A percentile compares a stretch with the other conserved stretches of the same genome.
phyloP scores from a whole-genome alignment of 768 basidiomycete species.

The Mycena latifolia region DNA sequence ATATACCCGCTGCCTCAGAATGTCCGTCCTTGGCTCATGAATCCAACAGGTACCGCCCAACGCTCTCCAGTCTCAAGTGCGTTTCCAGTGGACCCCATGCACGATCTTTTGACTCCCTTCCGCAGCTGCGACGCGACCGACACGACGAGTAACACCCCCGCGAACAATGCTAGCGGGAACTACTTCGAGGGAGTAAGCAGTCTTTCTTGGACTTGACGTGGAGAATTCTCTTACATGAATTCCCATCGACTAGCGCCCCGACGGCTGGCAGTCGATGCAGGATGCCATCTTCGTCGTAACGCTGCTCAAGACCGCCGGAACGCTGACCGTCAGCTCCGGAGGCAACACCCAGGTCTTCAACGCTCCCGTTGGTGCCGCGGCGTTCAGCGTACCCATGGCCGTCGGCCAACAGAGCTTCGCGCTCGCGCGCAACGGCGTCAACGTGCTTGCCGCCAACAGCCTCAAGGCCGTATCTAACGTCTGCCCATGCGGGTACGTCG shows the following conservation, averaged over 20 bases:
- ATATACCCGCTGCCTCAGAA: not conserved
- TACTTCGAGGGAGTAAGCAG: conserved; percentile 27
- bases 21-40: not conserved
- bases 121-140: conserved; percentile 35
- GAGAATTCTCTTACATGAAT: not conserved
- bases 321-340: conserved; percentile 31
- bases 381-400: conserved; percentile 31
- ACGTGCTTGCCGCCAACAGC: conserved; percentile 31
- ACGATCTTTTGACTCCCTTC: not conserved
- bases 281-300: conserved; percentile 34
- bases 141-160: conserved; percentile 31
- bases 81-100: not conserved
- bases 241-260: conserved; percentile 12
- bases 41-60: conserved; percentile 29
- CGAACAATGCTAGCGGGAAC: conserved; percentile 35
- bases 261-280: conserved; percentile 29
- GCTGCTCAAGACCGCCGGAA: conserved; percentile 21
- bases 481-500: conserved; percentile 34
- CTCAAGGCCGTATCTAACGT: conserved; percentile 25
- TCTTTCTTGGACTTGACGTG: not conserved
- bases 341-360: conserved; percentile 13
- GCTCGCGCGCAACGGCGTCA: conserved; percentile 26
- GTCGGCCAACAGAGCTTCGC: conserved; percentile 36
- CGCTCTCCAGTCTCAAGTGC: conserved; percentile 26
- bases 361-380: conserved; percentile 29